phyloP scores from a whole-genome alignment of 176 grass and related monocot species.

The Hordeum vulgare region MorexV3_pseudomolecules_assembly NC_058522.1:526659617-526660116 shows the following conservation, averaged over 20 bases:
- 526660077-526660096: not conserved
- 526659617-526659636: slow-evolving; percentile 29
- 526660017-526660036: not conserved
- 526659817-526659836: slow-evolving; percentile 48
- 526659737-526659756: slow-evolving; percentile 40
- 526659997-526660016: too few relatives aligned
- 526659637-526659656: slow-evolving; percentile 59
- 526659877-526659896: slow-evolving; percentile 46
- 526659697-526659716: slow-evolving; percentile 52
- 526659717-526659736: slow-evolving; percentile 48
- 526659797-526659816: slow-evolving; percentile 57
- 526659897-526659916: slow-evolving; percentile 43
- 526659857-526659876: slow-evolving; percentile 46
- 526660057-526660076: too few relatives aligned
- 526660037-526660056: not conserved
- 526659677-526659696: slow-evolving; percentile 24
- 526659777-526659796: slow-evolving; percentile 45
- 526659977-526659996: not conserved
- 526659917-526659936: slow-evolving; percentile 46
- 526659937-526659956: slow-evolving; percentile 49
- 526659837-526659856: slow-evolving; percentile 13
- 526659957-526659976: slow-evolving; percentile 46
- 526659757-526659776: slow-evolving; percentile 54
- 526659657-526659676: slow-evolving; percentile 43
- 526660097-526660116: too few relatives aligned